These are phyloP conservation scores for Clonostachys solani DNA, from an alignment of 2,329 filamentous ascomycete genomes.

Conservation along the genomic window DNA sequence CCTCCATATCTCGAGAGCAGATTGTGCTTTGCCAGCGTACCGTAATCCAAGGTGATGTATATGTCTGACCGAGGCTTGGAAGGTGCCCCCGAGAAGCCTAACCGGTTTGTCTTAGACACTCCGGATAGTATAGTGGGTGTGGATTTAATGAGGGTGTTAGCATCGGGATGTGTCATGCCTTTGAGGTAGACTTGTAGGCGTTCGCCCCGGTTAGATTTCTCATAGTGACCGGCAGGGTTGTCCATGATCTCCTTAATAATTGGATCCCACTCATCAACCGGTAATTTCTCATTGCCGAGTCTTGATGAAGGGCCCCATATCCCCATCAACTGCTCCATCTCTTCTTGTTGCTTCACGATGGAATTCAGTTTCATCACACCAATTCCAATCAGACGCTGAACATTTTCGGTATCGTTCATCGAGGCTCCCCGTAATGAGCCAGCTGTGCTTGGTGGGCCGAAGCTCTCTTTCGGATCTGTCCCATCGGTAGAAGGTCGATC, in stretches of 20 bases:
- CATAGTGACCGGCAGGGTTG: conserved; percentile 69
- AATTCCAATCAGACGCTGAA: conserved; percentile 64
- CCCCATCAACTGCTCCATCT: conserved; percentile 70
- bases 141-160: conserved; percentile 75
- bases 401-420: conserved; percentile 17
- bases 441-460: conserved; percentile 47
- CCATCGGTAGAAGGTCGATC: conserved; percentile 25
- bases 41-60: conserved; percentile 80
- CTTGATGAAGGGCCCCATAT: conserved; percentile 67
- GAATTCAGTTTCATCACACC: conserved; percentile 74
- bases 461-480: conserved; percentile 38
- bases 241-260: conserved; percentile 70
- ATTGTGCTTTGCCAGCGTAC: conserved; percentile 73
- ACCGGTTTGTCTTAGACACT: conserved; percentile 76
- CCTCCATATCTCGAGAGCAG: conserved; percentile 63
- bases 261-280: conserved; percentile 66
- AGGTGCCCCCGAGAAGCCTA: conserved; percentile 90
- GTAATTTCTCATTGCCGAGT: conserved; percentile 50
- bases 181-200: conserved; percentile 76
- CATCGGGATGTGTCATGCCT: conserved; percentile 72
- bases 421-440: conserved; percentile 34
- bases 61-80: conserved; percentile 89
- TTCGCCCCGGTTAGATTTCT: conserved; percentile 68
- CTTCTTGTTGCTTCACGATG: conserved; percentile 66
- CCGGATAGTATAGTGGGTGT: conserved; percentile 85